phyloP scores from a whole-genome alignment of 192 early-diverging fungal species.

The Umbelopsis sp. region DNA sequence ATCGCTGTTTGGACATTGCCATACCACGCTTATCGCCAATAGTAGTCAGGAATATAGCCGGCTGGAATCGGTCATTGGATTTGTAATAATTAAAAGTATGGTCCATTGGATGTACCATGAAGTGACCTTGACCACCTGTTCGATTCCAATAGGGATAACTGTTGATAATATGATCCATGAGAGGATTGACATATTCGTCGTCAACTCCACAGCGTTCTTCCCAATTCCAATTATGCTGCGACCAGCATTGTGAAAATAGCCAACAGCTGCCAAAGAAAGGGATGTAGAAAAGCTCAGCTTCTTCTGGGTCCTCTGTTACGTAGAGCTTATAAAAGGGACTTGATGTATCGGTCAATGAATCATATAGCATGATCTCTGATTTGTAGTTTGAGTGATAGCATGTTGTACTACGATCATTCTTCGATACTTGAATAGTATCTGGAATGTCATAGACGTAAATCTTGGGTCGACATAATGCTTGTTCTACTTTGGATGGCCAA shows the following conservation, averaged over 20 bases:
- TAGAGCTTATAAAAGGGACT: conserved; percentile 40
- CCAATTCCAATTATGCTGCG: conserved; percentile 30
- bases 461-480: conserved; percentile 38
- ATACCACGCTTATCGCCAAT: conserved; percentile 46
- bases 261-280: conserved; percentile 51
- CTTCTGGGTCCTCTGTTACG: conserved; percentile 48
- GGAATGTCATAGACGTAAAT: conserved; percentile 48
- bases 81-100: conserved; percentile 40
- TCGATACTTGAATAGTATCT: conserved; percentile 35
- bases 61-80: conserved; percentile 28
- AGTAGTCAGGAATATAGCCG: conserved; percentile 46
- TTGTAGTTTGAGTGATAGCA: conserved; percentile 46
- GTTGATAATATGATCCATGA: conserved; percentile 47
- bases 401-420: conserved; percentile 16
- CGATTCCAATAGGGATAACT: conserved; percentile 45
- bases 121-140: conserved; percentile 37
- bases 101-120: conserved; percentile 53
- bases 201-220: conserved; percentile 44
- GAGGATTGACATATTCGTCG: conserved; percentile 39
- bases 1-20: conserved; percentile 26
- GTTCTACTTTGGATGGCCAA: conserved; percentile 44
- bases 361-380: conserved; percentile 40
- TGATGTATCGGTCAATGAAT: conserved; percentile 34
- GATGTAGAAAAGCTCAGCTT: conserved; percentile 49
- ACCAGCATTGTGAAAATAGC: conserved; percentile 45